Percentiles rank a stretch among this genome's conserved stretches.
phyloP scores from a whole-genome alignment of 495 filamentous ascomycete species.

The Acidomyces sp. region DNA sequence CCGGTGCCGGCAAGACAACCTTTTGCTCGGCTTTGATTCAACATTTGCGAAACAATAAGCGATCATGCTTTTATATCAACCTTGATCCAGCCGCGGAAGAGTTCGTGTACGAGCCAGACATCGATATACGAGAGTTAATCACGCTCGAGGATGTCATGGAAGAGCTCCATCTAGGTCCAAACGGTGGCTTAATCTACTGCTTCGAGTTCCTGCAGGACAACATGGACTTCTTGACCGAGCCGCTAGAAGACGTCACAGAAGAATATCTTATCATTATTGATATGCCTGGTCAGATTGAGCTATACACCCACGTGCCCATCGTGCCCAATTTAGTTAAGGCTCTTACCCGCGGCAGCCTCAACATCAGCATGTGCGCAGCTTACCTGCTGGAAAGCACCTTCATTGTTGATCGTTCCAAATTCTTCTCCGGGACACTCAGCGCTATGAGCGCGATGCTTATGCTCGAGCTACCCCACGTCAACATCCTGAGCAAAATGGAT shows the following conservation, averaged over 20 bases:
- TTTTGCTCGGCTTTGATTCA: slow-evolving; percentile 90
- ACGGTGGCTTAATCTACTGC: slow-evolving; percentile 93
- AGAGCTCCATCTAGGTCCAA: slow-evolving; percentile 82
- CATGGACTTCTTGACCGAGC: slow-evolving; percentile 71
- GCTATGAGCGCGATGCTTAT: slow-evolving; percentile 99
- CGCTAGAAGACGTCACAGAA: slow-evolving; percentile 74
- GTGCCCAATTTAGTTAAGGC: slow-evolving; percentile 73
- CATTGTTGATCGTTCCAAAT: slow-evolving; percentile 87
- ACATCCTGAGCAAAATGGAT: slow-evolving; percentile 94
- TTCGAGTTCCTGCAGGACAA: slow-evolving; percentile 96
- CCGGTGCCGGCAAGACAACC: slow-evolving; percentile 53
- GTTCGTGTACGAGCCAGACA: slow-evolving; percentile 81
- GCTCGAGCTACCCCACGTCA: slow-evolving; percentile 90
- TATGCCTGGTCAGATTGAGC: slow-evolving; percentile 97
- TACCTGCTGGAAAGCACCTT: slow-evolving; percentile 94
- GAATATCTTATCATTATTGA: slow-evolving; percentile 96
- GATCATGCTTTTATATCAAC: slow-evolving; percentile 93
- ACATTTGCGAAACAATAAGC: slow-evolving; percentile 74
- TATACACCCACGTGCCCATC: slow-evolving; percentile 93
- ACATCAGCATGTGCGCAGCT: slow-evolving; percentile 84
- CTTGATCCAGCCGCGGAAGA: slow-evolving; percentile 91
- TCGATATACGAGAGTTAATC: slow-evolving; percentile 95
- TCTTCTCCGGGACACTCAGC: slow-evolving; percentile 86
- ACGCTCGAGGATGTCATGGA: slow-evolving; percentile 98
- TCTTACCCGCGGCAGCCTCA: slow-evolving; percentile 67